Conservation (phyloP, 371 early-diverging fungal genomes). For the Nematocida ironsii region DNA sequence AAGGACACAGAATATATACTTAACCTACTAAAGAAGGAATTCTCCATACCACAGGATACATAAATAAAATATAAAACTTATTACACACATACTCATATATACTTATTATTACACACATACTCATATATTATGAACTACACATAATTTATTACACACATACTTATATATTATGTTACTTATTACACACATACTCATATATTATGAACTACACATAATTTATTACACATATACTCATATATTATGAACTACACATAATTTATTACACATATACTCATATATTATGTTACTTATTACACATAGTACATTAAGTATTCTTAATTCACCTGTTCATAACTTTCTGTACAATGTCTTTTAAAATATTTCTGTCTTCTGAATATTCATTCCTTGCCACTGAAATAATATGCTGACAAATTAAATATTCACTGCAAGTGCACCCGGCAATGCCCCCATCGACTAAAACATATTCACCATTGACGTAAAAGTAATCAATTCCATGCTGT, state of each 20-base stretch:
- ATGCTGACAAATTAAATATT: slow-evolving; percentile 2
- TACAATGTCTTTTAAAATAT: background rate
- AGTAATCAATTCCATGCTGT: background rate
- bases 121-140: too few relatives aligned
- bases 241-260: too few relatives aligned
- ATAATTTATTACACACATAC: too few relatives aligned
- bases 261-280: too few relatives aligned
- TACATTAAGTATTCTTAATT: background rate
- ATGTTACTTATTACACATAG: too few relatives aligned
- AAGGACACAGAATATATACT: slow-evolving; percentile 32
- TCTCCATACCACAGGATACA: background rate
- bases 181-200: too few relatives aligned
- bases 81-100: too few relatives aligned
- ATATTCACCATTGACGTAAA: background rate
- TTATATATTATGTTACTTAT: too few relatives aligned
- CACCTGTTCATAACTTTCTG: background rate
- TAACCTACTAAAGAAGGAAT: slow-evolving; percentile 18
- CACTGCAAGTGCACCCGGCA: slow-evolving; percentile 20
- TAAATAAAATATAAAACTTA: too few relatives aligned
- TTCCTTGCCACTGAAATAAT: slow-evolving; percentile 5
- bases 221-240: too few relatives aligned
- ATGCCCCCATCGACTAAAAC: background rate
- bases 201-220: too few relatives aligned
- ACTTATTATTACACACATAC: too few relatives aligned
- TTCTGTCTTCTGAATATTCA: background rate